phyloP scores from a whole-genome alignment of 2,329 filamentous ascomycete species.

The Diaporthe eres region DNA sequence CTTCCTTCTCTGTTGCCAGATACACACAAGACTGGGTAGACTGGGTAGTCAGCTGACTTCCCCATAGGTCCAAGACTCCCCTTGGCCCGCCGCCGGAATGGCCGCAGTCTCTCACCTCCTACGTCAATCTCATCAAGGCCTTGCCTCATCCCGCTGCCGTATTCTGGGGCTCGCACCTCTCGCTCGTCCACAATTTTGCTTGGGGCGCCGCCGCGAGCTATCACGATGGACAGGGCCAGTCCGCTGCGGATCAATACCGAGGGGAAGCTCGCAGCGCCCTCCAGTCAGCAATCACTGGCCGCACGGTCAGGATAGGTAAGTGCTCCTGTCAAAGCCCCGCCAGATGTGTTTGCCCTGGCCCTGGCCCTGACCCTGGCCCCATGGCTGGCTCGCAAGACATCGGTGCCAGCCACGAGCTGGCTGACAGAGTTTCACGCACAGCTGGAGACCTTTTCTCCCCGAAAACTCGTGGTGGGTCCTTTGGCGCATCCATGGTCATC shows the following conservation, averaged over 20 bases:
- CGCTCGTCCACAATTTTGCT: slow-evolving; percentile 21
- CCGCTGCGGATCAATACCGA: not conserved
- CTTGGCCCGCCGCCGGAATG: not conserved
- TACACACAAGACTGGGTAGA: no score
- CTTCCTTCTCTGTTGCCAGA: not conserved
- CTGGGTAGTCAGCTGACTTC: not conserved
- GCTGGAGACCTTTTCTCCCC: slow-evolving; percentile 9
- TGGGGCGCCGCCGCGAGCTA: slow-evolving; percentile 5
- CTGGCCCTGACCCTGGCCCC: not conserved
- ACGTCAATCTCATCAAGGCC: slow-evolving; percentile 23
- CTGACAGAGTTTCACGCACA: not conserved
- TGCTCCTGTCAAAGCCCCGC: not conserved
- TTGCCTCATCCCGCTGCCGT: slow-evolving; percentile 30
- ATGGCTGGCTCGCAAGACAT: not conserved
- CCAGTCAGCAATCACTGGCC: slow-evolving; percentile 30
- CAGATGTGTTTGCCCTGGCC: not conserved
- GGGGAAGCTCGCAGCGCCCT: slow-evolving; percentile 27
- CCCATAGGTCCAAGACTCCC: slow-evolving; percentile 8
- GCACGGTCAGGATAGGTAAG: slow-evolving; percentile 32
- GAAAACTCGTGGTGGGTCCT: not conserved
- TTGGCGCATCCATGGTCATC: not conserved
- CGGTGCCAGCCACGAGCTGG: no score
- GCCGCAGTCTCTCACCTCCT: slow-evolving; percentile 16
- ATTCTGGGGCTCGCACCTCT: slow-evolving; percentile 26
- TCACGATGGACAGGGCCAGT: slow-evolving; percentile 11